Conservation (phyloP, 1,284 basidiomycete species). For the Coriolopsis trogii region DNA sequence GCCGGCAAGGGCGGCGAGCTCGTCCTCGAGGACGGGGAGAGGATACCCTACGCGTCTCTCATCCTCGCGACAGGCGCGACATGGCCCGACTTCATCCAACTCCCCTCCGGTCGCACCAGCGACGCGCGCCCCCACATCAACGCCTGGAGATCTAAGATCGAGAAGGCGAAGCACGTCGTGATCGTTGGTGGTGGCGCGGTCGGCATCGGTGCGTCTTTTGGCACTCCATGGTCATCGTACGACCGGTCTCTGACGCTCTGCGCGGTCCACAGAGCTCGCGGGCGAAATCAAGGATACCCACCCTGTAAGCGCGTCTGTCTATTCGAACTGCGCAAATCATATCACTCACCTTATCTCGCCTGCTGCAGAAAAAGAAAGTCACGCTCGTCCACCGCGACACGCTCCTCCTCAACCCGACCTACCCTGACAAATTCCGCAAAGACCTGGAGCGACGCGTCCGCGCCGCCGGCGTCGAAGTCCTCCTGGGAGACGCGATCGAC, state of each 20-base stretch:
- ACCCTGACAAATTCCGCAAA: slow-evolving; percentile 60
- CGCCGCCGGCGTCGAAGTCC: slow-evolving; percentile 49
- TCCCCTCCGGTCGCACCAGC: slow-evolving; percentile 46
- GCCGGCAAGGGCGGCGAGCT: slow-evolving; percentile 45
- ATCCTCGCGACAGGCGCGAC: slow-evolving; percentile 59
- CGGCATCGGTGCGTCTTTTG: slow-evolving; percentile 51
- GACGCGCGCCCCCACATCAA: slow-evolving; percentile 44
- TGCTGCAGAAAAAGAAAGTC: slow-evolving; percentile 54
- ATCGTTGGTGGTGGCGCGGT: slow-evolving; percentile 68
- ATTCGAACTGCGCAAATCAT: neutral
- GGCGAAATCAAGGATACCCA: slow-evolving; percentile 60
- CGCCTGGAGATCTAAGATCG: slow-evolving; percentile 49
- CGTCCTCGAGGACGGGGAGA: slow-evolving; percentile 49
- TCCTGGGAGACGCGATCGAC: slow-evolving; percentile 60
- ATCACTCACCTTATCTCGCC: slow-evolving; percentile 6
- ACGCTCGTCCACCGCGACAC: slow-evolving; percentile 63
- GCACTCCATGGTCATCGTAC: neutral
- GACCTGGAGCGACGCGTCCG: slow-evolving; percentile 44
- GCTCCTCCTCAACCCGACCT: slow-evolving; percentile 57
- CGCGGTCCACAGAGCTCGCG: slow-evolving; percentile 46
- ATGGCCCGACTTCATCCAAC: slow-evolving; percentile 53
- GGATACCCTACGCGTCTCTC: slow-evolving; percentile 52
- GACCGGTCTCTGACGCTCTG: neutral
- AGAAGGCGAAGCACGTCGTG: slow-evolving; percentile 51
- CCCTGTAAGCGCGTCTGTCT: slow-evolving; percentile 36